Evolutionary conservation across 371 early-diverging fungal genomes (phyloP), one percentile per base, ranked within the genome.

Genomic region (Batkoa obscura): DNA sequence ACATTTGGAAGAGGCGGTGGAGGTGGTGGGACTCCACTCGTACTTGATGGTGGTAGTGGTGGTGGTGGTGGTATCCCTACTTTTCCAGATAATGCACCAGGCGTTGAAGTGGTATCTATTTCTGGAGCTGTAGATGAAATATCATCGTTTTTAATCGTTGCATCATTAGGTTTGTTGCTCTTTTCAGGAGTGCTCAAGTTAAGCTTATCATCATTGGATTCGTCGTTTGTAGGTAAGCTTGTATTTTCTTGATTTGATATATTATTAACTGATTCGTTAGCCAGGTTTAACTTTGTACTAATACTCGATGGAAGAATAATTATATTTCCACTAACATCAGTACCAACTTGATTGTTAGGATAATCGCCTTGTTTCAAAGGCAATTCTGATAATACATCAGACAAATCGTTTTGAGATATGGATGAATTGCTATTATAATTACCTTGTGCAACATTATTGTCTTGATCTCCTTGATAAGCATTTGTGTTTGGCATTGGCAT

Each of bases 21-120:
- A 1, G 63, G 67, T 23, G 72, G 66, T 1, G 76, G 69, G 12
- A 23, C 15, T 45, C 45, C 45, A 13, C 45, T 23, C 15, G 15
- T 12, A 4, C 12, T 15, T 13, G 13, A 5, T 45, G 51, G 49
- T n/a, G 60, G 64, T 23, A 55, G 53, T 34, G 56, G 55, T 5
- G 56, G 47, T 50, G 57, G 46, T 4, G 57, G 58, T 4, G 63
- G 23, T 31, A 49, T 3, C 3, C 59, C 46, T 23, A 43, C 31
- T 31, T 3, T 8, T n/a, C 6, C 9, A 37, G 23, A 23, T 23
- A 23, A 23, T 23, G 23, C 23, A 23, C 23, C 23, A 23, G 23
- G 23, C 23, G 23, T 23, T 23, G 23, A 23, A 23, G 23, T 23
- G 23, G 23, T 23, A 23, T 23, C 23, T 23, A 23, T 23, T 23